Conservation (phyloP, 2,329 filamentous ascomycete genomes). For the Pyrenophora tritici-repentis region DNA sequence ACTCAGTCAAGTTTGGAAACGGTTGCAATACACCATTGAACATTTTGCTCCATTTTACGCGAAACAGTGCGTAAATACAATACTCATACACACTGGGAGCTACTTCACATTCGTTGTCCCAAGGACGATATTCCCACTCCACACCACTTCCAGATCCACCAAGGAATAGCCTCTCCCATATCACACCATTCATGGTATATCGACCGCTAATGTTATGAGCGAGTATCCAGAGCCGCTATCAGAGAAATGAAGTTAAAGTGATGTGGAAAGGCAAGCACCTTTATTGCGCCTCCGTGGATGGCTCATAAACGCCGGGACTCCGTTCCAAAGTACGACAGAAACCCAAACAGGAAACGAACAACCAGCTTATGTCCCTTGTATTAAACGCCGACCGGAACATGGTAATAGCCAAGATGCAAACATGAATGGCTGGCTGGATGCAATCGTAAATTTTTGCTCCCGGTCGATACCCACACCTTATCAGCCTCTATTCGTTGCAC, state of each 20-base stretch:
- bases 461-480: constrained; percentile 11
- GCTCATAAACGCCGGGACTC: constrained; percentile 35
- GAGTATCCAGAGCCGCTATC: constrained; percentile 45
- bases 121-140: constrained; percentile 10
- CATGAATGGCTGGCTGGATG: constrained; percentile 36
- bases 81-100: constrained; percentile 32
- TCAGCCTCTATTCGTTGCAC: constrained; percentile 12
- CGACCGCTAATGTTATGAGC: constrained; percentile 39
- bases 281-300: constrained; percentile 30
- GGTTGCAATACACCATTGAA: constrained; percentile 1
- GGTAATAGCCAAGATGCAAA: constrained; percentile 43
- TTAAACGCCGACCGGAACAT: constrained; percentile 42
- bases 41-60: constrained; percentile 28
- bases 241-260: constrained; percentile 44
- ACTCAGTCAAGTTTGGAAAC: background rate
- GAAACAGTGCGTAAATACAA: constrained; percentile 18
- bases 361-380: constrained; percentile 40
- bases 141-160: constrained; percentile 23
- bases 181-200: constrained; percentile 38
- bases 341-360: constrained; percentile 27
- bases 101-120: constrained; percentile 10
- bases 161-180: constrained; percentile 36
- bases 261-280: constrained; percentile 26
- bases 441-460: constrained; percentile 21
- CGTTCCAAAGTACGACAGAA: constrained; percentile 17